Percentiles rank a stretch among this genome's conserved stretches.
These are phyloP conservation scores for Acmispon strigosus DNA, from an alignment of 306 rosid genomes.

Conservation along the genomic window DNA sequence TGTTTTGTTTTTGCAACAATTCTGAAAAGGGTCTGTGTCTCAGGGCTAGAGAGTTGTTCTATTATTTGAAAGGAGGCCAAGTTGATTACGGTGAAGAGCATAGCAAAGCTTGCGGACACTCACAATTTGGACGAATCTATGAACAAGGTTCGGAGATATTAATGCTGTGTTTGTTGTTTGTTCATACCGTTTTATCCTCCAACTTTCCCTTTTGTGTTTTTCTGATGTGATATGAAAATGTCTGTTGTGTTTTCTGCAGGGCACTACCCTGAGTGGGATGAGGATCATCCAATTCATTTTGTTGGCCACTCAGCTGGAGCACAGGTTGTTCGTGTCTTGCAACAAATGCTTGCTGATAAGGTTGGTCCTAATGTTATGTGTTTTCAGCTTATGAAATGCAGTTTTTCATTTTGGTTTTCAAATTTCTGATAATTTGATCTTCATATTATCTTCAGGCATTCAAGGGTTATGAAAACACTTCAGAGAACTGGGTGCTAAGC, in stretches of 20 bases:
- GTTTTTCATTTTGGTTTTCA: background rate
- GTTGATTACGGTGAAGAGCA: slow-evolving; percentile 95
- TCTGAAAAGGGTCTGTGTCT: slow-evolving; percentile 1
- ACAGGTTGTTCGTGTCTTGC: slow-evolving; percentile 88
- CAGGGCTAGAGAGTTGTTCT: slow-evolving; percentile 96
- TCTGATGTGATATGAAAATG: background rate
- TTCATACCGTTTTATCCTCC: background rate
- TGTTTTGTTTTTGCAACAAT: background rate
- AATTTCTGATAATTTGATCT: slow-evolving; percentile 3
- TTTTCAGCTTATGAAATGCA: background rate
- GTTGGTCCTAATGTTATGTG: slow-evolving; percentile 28
- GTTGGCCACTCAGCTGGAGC: slow-evolving; percentile 98
- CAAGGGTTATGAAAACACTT: slow-evolving; percentile 62
- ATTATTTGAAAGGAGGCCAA: slow-evolving; percentile 90
- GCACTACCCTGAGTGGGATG: slow-evolving; percentile 95
- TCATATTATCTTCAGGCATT: slow-evolving; percentile 55
- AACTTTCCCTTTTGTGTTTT: background rate
- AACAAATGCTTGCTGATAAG: slow-evolving; percentile 98
- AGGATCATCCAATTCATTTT: slow-evolving; percentile 88
- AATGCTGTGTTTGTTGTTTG: slow-evolving; percentile 14
- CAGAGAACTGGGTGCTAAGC: slow-evolving; percentile 86
- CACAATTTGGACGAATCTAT: slow-evolving; percentile 70
- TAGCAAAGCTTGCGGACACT: slow-evolving; percentile 81
- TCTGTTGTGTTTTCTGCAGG: slow-evolving; percentile 41
- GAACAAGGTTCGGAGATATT: slow-evolving; percentile 57